A percentile compares a stretch with the other conserved stretches of the same genome.
Conservation (phyloP, 2,329 filamentous ascomycete genomes). For the Beauveria varroae region DNA sequence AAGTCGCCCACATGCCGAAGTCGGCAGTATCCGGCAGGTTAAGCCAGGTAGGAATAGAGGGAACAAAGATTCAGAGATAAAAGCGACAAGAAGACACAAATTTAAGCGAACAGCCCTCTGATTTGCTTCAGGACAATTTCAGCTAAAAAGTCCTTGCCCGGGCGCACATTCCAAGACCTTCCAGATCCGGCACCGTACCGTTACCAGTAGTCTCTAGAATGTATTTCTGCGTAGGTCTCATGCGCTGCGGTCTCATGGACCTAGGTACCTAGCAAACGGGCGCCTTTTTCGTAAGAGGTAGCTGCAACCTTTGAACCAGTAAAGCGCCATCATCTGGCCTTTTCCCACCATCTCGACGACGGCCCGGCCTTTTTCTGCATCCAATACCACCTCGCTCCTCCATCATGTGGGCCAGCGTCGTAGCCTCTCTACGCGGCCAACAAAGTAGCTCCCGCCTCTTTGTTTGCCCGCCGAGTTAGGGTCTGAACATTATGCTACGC, state of each 20-base stretch:
- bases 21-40: too few relatives aligned
- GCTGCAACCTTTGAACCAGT: neutral
- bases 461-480: neutral
- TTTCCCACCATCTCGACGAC: neutral
- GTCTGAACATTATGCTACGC: neutral
- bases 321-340: neutral
- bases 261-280: neutral
- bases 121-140: too few relatives aligned
- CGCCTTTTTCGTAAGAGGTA: neutral
- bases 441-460: neutral
- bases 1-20: too few relatives aligned
- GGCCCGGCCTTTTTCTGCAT: neutral
- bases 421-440: neutral
- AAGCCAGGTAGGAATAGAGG: too few relatives aligned
- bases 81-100: too few relatives aligned
- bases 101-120: too few relatives aligned
- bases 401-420: constrained; percentile 6
- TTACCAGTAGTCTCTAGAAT: neutral
- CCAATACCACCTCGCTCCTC: constrained; percentile 8
- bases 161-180: neutral
- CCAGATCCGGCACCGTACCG: neutral
- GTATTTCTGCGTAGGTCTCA: neutral
- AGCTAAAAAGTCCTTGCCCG: too few relatives aligned
- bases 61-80: too few relatives aligned
- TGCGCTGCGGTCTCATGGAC: constrained; percentile 1